Percentiles rank a stretch among this genome's conserved stretches.
phyloP scores from a whole-genome alignment of 2,329 filamentous ascomycete genomes.

The Aspergillus sp. region DNA sequence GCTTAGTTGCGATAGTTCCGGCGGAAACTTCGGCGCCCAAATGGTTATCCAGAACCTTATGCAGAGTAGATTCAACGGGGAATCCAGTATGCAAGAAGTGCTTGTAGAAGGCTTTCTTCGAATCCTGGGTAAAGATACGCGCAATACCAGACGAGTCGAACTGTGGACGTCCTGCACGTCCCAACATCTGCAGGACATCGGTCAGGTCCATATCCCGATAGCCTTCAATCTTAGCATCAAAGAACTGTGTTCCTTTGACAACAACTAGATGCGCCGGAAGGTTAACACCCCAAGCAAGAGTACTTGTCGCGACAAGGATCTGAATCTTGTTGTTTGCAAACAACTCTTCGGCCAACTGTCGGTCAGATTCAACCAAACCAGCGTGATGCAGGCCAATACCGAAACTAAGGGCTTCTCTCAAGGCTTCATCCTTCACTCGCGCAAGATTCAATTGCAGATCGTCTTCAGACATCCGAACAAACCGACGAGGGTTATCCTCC shows the following conservation, averaged over 20 bases:
- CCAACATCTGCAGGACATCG: constrained; percentile 96
- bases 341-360: constrained; percentile 86
- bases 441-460: constrained; percentile 85
- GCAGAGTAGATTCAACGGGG: constrained; percentile 91
- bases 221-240: constrained; percentile 94
- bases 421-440: constrained; percentile 86
- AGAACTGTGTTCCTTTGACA: constrained; percentile 97
- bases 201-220: constrained; percentile 99
- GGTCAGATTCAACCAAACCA: constrained; percentile 90
- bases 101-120: constrained; percentile 99
- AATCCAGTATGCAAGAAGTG: constrained; percentile 98
- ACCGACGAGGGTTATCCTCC: constrained; percentile 94
- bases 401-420: constrained; percentile 93
- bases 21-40: constrained; percentile 91
- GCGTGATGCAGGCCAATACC: constrained; percentile 97
- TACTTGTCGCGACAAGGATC: constrained; percentile 92
- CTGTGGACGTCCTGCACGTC: constrained; percentile 89
- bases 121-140: constrained; percentile 93
- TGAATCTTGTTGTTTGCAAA: constrained; percentile 99
- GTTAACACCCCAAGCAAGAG: constrained; percentile 97
- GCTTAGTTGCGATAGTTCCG: constrained; percentile 88
- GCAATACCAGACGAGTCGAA: constrained; percentile 96
- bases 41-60: constrained; percentile 97
- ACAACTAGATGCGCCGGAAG: constrained; percentile 94
- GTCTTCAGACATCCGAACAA: constrained; percentile 91